These are phyloP conservation scores for Clavispora asparagi DNA, from an alignment of 805 yeast genomes.

Conservation along the genomic window DNA sequence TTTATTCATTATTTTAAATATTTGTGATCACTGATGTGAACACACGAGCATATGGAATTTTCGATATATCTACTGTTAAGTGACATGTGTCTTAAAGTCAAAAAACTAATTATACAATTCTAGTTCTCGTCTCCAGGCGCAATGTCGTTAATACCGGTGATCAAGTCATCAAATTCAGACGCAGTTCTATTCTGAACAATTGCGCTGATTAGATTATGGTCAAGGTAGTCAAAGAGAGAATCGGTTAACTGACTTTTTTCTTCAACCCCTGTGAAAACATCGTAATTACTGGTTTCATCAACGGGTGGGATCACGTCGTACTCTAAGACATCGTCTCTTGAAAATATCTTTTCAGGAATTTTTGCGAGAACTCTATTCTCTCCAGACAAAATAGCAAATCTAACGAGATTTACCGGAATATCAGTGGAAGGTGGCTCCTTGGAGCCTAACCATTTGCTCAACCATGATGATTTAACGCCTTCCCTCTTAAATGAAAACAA, in stretches of 20 bases:
- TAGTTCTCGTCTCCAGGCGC: not conserved
- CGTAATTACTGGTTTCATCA: conserved; percentile 29
- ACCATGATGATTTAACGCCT: conserved; percentile 5
- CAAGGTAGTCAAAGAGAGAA: conserved; percentile 38
- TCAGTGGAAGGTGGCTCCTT: conserved; percentile 10
- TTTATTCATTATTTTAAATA: no score
- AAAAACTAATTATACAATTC: not conserved
- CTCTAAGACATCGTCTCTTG: conserved; percentile 56
- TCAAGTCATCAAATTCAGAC: conserved; percentile 13
- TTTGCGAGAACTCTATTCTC: conserved; percentile 69
- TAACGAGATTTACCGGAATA: conserved; percentile 57
- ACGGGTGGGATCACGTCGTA: conserved; percentile 70
- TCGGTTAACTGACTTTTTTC: conserved; percentile 19
- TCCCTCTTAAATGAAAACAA: conserved; percentile 10
- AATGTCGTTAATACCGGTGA: not conserved
- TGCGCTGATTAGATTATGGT: conserved; percentile 41
- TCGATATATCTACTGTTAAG: no score
- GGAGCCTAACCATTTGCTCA: conserved; percentile 8
- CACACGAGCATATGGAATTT: no score
- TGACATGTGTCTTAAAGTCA: no score
- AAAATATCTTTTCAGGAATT: conserved; percentile 60
- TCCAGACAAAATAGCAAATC: conserved; percentile 67
- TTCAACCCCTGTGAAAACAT: conserved; percentile 28
- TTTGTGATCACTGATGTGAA: no score
- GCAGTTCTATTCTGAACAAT: conserved; percentile 34